Evolutionary conservation across 352 stramenopile genomes (phyloP), one percentile per base, ranked within the genome.

Genomic region (Phytophthora tentaculata): DNA sequence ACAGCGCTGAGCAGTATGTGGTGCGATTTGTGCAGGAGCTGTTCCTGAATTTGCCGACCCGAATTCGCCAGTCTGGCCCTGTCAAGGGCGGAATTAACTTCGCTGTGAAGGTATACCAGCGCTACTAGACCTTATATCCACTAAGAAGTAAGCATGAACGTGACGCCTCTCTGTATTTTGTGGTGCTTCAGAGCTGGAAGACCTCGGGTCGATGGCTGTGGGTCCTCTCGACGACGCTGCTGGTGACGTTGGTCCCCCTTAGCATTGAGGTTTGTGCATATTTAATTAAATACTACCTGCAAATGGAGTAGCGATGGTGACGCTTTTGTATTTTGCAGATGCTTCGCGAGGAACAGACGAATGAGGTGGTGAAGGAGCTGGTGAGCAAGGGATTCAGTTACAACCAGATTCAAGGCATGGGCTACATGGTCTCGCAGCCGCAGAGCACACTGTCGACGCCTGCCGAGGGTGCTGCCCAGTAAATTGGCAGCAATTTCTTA

Each of bases 321-420:
- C 19, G 9, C 32, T 39, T 51, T 64, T 61, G 19, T 1, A 20
- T 23, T 68, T 26, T 62, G 45, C 49, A 90, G 85, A 83, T 94
- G 56, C 71, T 94, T 23, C 86, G 86, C 59, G 86, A 94, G 69
- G 86, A 94, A 65, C 86, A 94, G 72, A 91, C 86, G 32, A 94
- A 94, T 59, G 86, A 94, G 62, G 80, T 91, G 43, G 86, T 91
- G 43, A 94, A 92, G 76, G 86, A 94, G 60, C 69, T 94, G 44
- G 58, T 92, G 47, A 78, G 76, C 72, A 94, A 93, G 76, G 88
- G 88, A 16, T 96, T 94, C 69, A 90, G 71, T 53, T 88, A 92
- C 64, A 83, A 88, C 71, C 88, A 96, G 70, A 91, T 96, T 59
- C 84, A 92, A 54, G 74, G 74, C 64, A 96, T 96, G 88, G 88